phyloP scores from a whole-genome alignment of 2,329 filamentous ascomycete genomes.

The Pseudohalonectria lignicola region DNA sequence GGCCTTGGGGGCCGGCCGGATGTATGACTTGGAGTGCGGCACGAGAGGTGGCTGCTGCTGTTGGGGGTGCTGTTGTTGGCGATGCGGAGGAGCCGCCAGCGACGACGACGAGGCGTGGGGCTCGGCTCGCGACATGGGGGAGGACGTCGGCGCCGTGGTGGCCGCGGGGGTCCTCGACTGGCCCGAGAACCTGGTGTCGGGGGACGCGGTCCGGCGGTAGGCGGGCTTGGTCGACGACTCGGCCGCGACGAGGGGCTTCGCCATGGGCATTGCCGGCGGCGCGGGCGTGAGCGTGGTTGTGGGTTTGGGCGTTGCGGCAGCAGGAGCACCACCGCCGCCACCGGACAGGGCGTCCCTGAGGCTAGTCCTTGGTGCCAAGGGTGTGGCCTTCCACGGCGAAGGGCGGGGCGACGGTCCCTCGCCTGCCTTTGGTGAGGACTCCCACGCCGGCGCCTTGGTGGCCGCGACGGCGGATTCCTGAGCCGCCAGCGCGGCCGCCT shows the following conservation, averaged over 20 bases:
- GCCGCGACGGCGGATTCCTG: too few species aligned
- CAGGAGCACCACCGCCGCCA: too few species aligned
- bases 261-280: constrained; percentile 9
- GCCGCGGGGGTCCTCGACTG: constrained; percentile 28
- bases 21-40: constrained; percentile 52
- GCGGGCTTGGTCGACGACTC: constrained; percentile 27
- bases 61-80: too few species aligned
- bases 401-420: too few species aligned
- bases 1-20: constrained; percentile 43
- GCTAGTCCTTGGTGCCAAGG: background rate
- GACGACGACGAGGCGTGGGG: constrained; percentile 6
- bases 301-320: too few species aligned
- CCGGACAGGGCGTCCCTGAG: background rate
- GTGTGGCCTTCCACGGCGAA: constrained; percentile 4
- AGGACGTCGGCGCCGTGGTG: constrained; percentile 2
- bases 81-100: constrained; percentile 12
- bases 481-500: too few species aligned
- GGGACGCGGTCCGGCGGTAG: constrained; percentile 41
- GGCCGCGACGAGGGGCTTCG: constrained; percentile 31
- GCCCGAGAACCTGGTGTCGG: constrained; percentile 52
- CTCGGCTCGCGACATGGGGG: constrained; percentile 1
- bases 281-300: background rate
- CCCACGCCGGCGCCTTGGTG: too few species aligned
- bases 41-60: constrained; percentile 33
- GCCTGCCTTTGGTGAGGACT: too few species aligned